These are phyloP conservation scores for sorghum (Sorghum bicolor) DNA, from an alignment of 176 grass and related monocot genomes.

Conservation along the genomic window DNA sequence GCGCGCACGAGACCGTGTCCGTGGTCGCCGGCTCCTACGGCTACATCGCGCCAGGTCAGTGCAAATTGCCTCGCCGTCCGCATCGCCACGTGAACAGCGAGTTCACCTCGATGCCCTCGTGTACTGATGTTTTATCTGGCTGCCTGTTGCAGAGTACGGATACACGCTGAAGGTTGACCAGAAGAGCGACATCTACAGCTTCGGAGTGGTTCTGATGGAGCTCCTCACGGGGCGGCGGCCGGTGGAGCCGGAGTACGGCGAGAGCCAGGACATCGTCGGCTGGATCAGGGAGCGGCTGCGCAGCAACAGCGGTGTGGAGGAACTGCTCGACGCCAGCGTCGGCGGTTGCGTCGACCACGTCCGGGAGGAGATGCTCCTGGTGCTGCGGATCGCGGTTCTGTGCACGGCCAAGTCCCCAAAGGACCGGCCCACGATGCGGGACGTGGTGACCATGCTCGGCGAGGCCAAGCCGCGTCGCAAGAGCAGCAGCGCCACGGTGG, in stretches of 20 bases:
- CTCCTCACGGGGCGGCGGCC: constrained; percentile 75
- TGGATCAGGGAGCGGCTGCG: constrained; percentile 79
- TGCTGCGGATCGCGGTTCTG: constrained; percentile 77
- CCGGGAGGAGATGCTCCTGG: constrained; percentile 89
- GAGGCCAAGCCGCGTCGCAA: constrained; percentile 95
- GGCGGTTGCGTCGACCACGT: constrained; percentile 76
- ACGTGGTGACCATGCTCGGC: constrained; percentile 85
- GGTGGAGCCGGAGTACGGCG: constrained; percentile 76
- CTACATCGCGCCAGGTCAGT: constrained; percentile 86
- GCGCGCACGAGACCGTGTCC: constrained; percentile 76
- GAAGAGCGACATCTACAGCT: constrained; percentile 99
- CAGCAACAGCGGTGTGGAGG: constrained; percentile 61
- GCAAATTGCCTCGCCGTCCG: background rate
- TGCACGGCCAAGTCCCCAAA: constrained; percentile 89
- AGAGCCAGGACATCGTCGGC: constrained; percentile 69
- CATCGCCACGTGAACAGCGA: background rate
- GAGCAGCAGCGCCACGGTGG: constrained; percentile 64
- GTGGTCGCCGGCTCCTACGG: constrained; percentile 87
- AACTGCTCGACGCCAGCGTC: constrained; percentile 63
- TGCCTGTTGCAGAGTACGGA: constrained; percentile 58
- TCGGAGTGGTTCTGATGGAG: constrained; percentile 87
- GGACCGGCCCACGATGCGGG: constrained; percentile 86
- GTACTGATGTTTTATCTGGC: background rate
- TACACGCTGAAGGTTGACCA: constrained; percentile 94
- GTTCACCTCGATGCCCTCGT: background rate